Conservation (phyloP, 2,329 filamentous ascomycete species). For the Fusarium bulbicola region DNA sequence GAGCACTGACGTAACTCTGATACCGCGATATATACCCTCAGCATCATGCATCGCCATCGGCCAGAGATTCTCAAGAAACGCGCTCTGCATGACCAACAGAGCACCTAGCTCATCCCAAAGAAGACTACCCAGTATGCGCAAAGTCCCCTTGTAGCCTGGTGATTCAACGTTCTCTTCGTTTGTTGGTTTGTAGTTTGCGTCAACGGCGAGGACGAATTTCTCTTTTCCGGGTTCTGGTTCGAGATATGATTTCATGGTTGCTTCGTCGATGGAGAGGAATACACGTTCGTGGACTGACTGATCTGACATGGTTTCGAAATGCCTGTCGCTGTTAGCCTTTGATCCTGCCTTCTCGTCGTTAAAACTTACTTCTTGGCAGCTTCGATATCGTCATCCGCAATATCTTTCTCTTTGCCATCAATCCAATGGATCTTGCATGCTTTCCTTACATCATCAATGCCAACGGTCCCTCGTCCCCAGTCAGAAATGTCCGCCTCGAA, state of each 20-base stretch:
- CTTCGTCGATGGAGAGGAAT: slow-evolving; percentile 39
- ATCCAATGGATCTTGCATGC: slow-evolving; percentile 37
- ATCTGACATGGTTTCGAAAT: background rate
- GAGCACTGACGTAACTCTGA: background rate
- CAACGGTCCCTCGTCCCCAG: slow-evolving; percentile 35
- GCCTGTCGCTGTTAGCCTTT: background rate
- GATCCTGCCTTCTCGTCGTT: accelerated
- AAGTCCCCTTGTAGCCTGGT: slow-evolving; percentile 32
- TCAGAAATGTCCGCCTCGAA: slow-evolving; percentile 39
- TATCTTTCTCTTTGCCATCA: slow-evolving; percentile 25
- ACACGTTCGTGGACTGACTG: background rate
- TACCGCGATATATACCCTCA: slow-evolving; percentile 27
- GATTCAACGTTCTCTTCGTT: background rate
- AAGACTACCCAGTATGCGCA: slow-evolving; percentile 36
- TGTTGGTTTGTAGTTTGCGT: background rate
- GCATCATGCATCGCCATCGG: slow-evolving; percentile 35
- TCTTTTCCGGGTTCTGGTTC: background rate
- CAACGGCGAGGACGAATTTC: slow-evolving; percentile 36
- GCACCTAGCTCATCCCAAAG: slow-evolving; percentile 40
- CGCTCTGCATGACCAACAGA: slow-evolving; percentile 45
- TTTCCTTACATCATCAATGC: slow-evolving; percentile 12
- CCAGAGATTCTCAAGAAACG: slow-evolving; percentile 29
- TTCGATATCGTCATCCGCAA: slow-evolving; percentile 32
- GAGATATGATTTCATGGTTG: slow-evolving; percentile 39
- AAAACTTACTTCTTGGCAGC: slow-evolving; percentile 32